These are phyloP conservation scores for Eurotiales sp. DNA, from an alignment of 2,329 filamentous ascomycete genomes.

Conservation along the genomic window DNA sequence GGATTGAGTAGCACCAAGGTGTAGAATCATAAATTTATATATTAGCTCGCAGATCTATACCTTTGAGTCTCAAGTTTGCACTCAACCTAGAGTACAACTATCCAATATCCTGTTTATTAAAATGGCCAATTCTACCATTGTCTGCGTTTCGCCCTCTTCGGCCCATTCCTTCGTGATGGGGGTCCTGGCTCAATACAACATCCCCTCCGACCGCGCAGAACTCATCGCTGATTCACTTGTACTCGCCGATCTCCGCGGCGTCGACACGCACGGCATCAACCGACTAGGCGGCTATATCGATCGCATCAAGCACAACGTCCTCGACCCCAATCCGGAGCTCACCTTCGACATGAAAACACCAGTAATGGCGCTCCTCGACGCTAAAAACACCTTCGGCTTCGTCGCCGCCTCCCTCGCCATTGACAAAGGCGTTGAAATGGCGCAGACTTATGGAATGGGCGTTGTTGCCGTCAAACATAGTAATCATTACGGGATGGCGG, in stretches of 20 bases:
- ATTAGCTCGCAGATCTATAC: background rate
- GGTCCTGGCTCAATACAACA: background rate
- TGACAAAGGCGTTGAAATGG: conserved; percentile 18
- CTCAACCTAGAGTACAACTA: too few relatives aligned
- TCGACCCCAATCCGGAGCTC: conserved; percentile 19
- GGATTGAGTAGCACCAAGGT: background rate
- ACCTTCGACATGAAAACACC: conserved; percentile 22
- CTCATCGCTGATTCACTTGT: conserved; percentile 20
- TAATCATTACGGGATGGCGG: conserved; percentile 28
- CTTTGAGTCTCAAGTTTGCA: background rate
- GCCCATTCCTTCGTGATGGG: background rate
- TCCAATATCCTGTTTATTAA: background rate
- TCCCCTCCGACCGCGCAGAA: background rate
- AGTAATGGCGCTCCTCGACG: conserved; percentile 26
- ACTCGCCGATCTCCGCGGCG: conserved; percentile 24
- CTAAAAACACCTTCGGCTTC: conserved; percentile 28
- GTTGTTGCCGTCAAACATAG: conserved; percentile 22
- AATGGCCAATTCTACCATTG: background rate
- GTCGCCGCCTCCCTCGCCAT: conserved; percentile 23
- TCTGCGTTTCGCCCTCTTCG: background rate
- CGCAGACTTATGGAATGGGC: conserved; percentile 21
- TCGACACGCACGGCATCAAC: conserved; percentile 26
- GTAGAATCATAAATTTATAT: background rate
- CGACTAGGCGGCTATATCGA: conserved; percentile 22
- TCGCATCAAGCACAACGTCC: conserved; percentile 20